Base-by-base conservation (phyloP, 164 flowering plant species). In the Amborella trichopoda region DNA sequence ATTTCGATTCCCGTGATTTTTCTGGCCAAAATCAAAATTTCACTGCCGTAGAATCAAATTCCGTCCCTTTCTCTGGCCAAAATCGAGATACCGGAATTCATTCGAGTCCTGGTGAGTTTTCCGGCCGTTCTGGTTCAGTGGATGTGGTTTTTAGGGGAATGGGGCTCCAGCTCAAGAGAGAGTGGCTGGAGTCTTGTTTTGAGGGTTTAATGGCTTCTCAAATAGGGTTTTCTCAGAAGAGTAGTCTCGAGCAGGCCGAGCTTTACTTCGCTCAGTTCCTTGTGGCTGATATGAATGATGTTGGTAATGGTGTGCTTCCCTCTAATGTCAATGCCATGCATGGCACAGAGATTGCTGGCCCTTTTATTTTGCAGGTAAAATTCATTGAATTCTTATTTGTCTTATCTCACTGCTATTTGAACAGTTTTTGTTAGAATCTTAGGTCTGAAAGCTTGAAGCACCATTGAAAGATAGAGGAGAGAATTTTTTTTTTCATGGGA, bases 291-390 rank as follows among this genome's bases (percentile, higher is more conserved):
- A 71, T 87, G 88, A 84, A 87, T 69, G 38, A 27, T 25, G 68
- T 67, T 6, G 95, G 91, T 2, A 71, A 61, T 5, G 91, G 95
- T 1, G 68, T 70, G 50, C 80, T 93, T 46, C 99, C 96, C 0
- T 50, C 50, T 0, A 65, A 77, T 58, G 80, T 91, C 14, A 64
- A 68, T 23, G 22, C 68, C 1, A 49, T 87, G 74, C 95, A 87
- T 59, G 69, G 67, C 11, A 81, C 76, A 42, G 86, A 84, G 59
- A 83, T 91, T 12, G 50, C 62, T 2, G 96, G 99, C 0, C 96
- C 96, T 1, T 84, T 75, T 48, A 83, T 87, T 2, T 65, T 91
- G 77, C 96, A 87, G 95, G 98, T 70, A 38, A 38, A 38, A 11
- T 30, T 30, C 14, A 9, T 30, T 14, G 34, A 2, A 13, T 33